Percentiles rank a stretch among this genome's conserved stretches.
Evolutionary conservation across 2,329 filamentous ascomycete species (phyloP).

Genomic region (Elsinoe ampelina): DNA sequence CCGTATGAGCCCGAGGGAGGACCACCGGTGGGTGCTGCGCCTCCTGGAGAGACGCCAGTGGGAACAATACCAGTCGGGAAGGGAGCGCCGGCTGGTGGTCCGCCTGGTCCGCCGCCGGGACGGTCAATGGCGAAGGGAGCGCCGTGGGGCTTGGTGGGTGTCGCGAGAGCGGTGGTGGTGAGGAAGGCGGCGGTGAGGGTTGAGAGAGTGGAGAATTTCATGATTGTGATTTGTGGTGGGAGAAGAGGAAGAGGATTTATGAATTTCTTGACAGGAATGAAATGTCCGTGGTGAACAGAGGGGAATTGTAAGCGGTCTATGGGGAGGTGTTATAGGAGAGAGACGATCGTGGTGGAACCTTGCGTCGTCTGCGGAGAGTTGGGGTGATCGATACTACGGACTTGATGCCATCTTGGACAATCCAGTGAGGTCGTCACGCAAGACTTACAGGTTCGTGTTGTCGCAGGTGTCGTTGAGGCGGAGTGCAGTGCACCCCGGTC

Average conservation of each 20-base stretch:
- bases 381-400: background rate
- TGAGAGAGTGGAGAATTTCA: conserved; percentile 6
- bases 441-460: background rate
- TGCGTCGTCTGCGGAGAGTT: background rate
- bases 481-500: background rate
- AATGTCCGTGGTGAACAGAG: background rate
- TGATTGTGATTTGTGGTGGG: background rate
- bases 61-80: background rate
- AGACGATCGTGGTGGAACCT: background rate
- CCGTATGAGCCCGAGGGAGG: background rate
- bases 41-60: background rate
- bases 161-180: background rate
- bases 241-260: background rate
- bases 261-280: background rate
- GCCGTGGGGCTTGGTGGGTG: background rate
- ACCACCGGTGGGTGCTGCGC: background rate
- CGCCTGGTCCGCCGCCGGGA: background rate
- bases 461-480: background rate
- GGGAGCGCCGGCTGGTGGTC: background rate
- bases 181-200: background rate
- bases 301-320: background rate
- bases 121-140: background rate
- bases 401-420: background rate
- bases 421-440: background rate
- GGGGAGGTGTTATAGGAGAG: background rate